These are phyloP conservation scores for Poa annua DNA, from an alignment of 176 grass and related monocot genomes.

Conservation along the genomic window DNA sequence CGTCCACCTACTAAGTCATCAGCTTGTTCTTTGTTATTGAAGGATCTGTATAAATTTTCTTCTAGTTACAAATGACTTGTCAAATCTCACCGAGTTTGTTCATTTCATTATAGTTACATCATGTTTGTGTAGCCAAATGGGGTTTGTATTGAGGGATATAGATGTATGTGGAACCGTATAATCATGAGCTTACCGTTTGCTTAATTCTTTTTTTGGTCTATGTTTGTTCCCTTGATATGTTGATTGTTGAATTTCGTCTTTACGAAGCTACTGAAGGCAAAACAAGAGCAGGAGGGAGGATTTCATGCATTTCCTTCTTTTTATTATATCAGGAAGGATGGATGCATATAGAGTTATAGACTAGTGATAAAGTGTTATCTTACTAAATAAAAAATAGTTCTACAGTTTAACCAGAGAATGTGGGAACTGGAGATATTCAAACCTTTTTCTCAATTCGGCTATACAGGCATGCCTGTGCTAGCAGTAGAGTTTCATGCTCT, in stretches of 20 bases:
- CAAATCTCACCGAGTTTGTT: neutral
- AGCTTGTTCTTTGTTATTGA: constrained; percentile 5
- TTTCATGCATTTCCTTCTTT: neutral
- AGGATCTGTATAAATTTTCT: neutral
- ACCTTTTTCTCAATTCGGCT: neutral
- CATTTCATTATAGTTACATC: constrained; percentile 5
- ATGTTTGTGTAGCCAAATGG: constrained; percentile 5
- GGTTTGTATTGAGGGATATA: neutral
- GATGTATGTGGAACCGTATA: neutral
- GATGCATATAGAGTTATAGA: neutral
- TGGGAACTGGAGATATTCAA: neutral
- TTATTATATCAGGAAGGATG: neutral
- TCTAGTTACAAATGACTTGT: neutral
- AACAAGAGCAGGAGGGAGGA: neutral
- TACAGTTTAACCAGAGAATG: neutral
- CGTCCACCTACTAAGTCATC: neutral
- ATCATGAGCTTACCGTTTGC: neutral
- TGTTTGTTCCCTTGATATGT: neutral
- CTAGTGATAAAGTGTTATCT: neutral
- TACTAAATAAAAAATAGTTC: neutral
- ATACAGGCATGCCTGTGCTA: neutral
- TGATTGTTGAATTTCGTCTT: constrained; percentile 9
- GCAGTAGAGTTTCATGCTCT: constrained; percentile 1
- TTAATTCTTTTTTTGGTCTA: neutral
- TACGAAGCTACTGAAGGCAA: neutral